Conservation (phyloP, 2,329 filamentous ascomycete species). For the Ophiostoma angusticollis region DNA sequence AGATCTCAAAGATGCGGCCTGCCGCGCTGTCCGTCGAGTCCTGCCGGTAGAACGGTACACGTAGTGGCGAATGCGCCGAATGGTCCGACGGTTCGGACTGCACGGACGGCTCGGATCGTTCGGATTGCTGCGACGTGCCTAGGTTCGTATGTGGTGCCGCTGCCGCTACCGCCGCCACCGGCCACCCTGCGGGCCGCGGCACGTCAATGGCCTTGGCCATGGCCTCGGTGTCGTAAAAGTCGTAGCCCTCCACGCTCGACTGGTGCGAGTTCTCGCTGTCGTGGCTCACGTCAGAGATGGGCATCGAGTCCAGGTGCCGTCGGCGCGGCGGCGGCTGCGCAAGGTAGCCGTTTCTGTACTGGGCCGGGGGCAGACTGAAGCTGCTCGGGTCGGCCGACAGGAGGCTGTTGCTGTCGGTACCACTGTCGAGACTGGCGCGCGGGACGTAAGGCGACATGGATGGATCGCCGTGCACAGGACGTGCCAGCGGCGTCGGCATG, state of each 20-base stretch:
- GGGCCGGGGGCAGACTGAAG: constrained; percentile 37
- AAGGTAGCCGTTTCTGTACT: constrained; percentile 26
- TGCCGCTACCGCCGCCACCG: neutral
- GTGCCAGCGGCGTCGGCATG: constrained; percentile 44
- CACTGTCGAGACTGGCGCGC: neutral
- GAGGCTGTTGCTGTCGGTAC: constrained; percentile 17
- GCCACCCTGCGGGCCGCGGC: constrained; percentile 19
- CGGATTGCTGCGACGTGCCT: too few species aligned
- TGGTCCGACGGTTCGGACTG: neutral
- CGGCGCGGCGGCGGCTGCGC: constrained; percentile 19
- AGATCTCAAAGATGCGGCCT: constrained; percentile 45
- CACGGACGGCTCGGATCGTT: neutral
- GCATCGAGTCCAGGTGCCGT: constrained; percentile 35
- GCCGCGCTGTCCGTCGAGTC: constrained; percentile 48
- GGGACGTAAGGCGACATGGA: too few species aligned
- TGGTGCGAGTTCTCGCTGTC: constrained; percentile 33
- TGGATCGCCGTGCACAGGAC: too few species aligned
- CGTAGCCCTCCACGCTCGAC: constrained; percentile 49
- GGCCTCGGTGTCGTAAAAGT: constrained; percentile 51
- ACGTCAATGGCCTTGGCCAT: constrained; percentile 40
- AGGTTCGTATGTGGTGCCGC: too few species aligned
- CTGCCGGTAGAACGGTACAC: constrained; percentile 26
- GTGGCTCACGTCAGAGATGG: constrained; percentile 38
- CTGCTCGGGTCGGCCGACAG: constrained; percentile 34
- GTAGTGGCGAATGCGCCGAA: neutral